Percentiles rank a stretch among this genome's conserved stretches.
Evolutionary conservation across 1,139 yeast genomes (phyloP).

Genomic region (Sugiyamaella novakii): DNA sequence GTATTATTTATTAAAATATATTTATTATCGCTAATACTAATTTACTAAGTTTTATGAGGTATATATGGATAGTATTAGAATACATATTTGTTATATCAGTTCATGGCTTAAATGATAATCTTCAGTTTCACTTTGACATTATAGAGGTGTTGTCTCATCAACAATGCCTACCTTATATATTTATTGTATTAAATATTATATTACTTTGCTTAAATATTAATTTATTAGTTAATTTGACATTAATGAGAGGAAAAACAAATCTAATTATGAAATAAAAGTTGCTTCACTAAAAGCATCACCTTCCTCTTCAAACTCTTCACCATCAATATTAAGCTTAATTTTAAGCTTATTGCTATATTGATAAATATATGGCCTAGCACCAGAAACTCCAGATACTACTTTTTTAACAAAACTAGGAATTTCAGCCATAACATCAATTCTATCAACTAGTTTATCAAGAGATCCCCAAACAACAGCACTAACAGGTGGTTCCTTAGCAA

Average conservation of each 20-base stretch:
- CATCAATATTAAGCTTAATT: slow-evolving; percentile 38
- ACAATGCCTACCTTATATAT: no score
- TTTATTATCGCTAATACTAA: neutral
- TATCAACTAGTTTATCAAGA: slow-evolving; percentile 66
- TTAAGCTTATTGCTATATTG: slow-evolving; percentile 66
- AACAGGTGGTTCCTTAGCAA: slow-evolving; percentile 42
- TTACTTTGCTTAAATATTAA: no score
- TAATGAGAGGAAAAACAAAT: no score
- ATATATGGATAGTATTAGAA: no score
- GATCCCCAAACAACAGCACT: slow-evolving; percentile 39
- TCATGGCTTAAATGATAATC: no score
- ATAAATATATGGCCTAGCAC: slow-evolving; percentile 92
- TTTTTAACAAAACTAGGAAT: slow-evolving; percentile 92
- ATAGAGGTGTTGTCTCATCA: no score
- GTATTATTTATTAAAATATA: neutral
- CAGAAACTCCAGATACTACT: slow-evolving; percentile 92
- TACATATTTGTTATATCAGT: no score
- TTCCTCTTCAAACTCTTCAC: slow-evolving; percentile 50
- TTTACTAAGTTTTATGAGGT: no score
- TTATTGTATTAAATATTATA: no score
- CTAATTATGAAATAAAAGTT: slow-evolving; percentile 60
- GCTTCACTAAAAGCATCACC: slow-evolving; percentile 83
- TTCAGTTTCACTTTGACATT: no score
- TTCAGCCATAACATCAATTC: slow-evolving; percentile 98
- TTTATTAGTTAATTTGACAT: no score